Conservation (phyloP, 2,329 filamentous ascomycete species). For the Aspergillus ochraceus region DNA sequence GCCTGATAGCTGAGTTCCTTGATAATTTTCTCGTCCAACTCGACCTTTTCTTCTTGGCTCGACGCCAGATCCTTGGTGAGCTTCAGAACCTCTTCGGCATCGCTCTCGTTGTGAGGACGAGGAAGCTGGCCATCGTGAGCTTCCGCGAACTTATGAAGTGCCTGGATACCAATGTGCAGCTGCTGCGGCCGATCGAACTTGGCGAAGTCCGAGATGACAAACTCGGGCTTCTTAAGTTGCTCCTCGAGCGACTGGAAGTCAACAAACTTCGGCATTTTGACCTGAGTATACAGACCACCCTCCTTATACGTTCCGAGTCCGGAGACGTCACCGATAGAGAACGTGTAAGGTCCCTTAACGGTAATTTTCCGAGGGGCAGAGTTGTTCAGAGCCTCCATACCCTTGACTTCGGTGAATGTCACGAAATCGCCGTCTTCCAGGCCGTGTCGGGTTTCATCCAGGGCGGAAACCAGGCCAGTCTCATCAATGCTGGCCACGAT, state of each 20-base stretch:
- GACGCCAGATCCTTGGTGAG: slow-evolving; percentile 73
- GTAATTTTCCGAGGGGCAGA: slow-evolving; percentile 84
- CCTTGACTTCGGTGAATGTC: slow-evolving; percentile 89
- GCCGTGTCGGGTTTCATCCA: slow-evolving; percentile 93
- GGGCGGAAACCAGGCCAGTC: slow-evolving; percentile 84
- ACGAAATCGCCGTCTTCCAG: slow-evolving; percentile 96
- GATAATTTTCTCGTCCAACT: slow-evolving; percentile 89
- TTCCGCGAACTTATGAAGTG: slow-evolving; percentile 81
- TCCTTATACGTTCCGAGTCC: slow-evolving; percentile 82
- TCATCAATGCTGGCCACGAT: slow-evolving; percentile 90
- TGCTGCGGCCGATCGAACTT: slow-evolving; percentile 95
- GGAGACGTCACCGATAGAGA: slow-evolving; percentile 92
- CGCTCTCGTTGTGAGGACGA: slow-evolving; percentile 77
- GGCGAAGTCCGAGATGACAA: slow-evolving; percentile 91
- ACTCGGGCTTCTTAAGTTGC: slow-evolving; percentile 82
- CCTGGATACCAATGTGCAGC: slow-evolving; percentile 89
- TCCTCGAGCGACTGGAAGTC: slow-evolving; percentile 80
- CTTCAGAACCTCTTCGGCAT: slow-evolving; percentile 75
- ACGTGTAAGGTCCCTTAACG: slow-evolving; percentile 95
- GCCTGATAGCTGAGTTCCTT: slow-evolving; percentile 95
- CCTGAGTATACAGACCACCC: slow-evolving; percentile 88
- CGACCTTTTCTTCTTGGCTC: slow-evolving; percentile 67
- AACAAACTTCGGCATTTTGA: slow-evolving; percentile 96
- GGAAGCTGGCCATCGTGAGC: slow-evolving; percentile 71
- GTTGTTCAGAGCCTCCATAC: slow-evolving; percentile 85